Conservation (phyloP, 805 yeast genomes). For the Metschnikowia corniflorae region DNA sequence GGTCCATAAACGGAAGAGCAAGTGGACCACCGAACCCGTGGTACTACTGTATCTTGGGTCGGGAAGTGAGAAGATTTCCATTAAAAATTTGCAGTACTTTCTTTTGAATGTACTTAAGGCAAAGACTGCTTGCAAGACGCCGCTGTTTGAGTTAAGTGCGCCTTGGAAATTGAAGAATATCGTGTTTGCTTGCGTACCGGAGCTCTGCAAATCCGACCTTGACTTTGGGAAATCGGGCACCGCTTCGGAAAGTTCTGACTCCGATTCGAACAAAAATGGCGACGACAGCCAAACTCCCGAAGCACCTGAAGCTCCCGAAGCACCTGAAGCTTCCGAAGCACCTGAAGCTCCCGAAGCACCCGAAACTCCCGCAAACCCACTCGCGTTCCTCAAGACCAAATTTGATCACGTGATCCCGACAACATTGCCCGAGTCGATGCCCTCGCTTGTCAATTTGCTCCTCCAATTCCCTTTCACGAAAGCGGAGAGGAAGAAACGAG, state of each 20-base stretch:
- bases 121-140: slow-evolving; percentile 6
- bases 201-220: slow-evolving; percentile 44
- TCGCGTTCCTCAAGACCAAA: slow-evolving; percentile 32
- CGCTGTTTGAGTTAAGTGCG: slow-evolving; percentile 9
- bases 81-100: slow-evolving; percentile 8
- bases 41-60: slow-evolving; percentile 1
- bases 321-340: neutral
- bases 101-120: slow-evolving; percentile 7
- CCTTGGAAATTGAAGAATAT: slow-evolving; percentile 33
- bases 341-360: slow-evolving; percentile 1
- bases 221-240: neutral
- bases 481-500: slow-evolving; percentile 46
- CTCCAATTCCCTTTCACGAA: slow-evolving; percentile 55
- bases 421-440: slow-evolving; percentile 54
- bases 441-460: slow-evolving; percentile 53
- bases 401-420: slow-evolving; percentile 49
- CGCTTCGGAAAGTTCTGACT: neutral
- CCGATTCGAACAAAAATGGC: neutral
- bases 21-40: slow-evolving; percentile 28
- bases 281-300: neutral
- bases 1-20: slow-evolving; percentile 29
- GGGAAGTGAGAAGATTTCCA: slow-evolving; percentile 3
- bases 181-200: slow-evolving; percentile 62
- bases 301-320: slow-evolving; percentile 1
- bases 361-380: slow-evolving; percentile 10